phyloP scores from a whole-genome alignment of 2,329 filamentous ascomycete genomes.

The Monilinia fructicola region DNA sequence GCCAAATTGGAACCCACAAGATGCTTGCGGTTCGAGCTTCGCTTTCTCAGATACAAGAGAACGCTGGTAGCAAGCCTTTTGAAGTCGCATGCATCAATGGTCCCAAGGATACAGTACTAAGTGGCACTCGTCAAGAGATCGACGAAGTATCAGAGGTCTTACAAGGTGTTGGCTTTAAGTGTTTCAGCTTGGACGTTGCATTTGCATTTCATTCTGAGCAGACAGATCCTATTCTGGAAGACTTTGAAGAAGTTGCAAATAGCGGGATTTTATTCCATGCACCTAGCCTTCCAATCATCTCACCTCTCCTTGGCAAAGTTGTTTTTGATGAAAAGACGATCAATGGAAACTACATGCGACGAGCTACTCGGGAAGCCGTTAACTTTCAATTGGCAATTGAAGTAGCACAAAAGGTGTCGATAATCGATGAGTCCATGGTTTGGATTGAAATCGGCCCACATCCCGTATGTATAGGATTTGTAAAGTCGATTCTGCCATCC shows the following conservation, averaged over 20 bases:
- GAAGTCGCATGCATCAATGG: constrained; percentile 14
- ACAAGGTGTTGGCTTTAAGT: neutral
- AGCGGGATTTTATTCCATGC: neutral
- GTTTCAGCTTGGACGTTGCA: neutral
- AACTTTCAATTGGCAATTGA: constrained; percentile 69
- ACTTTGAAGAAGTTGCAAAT: neutral
- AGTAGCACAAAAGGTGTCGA: constrained; percentile 44
- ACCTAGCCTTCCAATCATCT: constrained; percentile 7
- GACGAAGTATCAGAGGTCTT: neutral
- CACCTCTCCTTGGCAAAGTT: neutral
- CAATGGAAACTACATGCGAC: neutral
- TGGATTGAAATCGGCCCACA: constrained; percentile 69
- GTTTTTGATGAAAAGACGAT: neutral
- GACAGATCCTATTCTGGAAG: constrained; percentile 13
- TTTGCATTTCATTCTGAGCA: constrained; percentile 21
- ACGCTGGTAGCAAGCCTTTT: neutral
- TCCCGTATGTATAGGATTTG: constrained; percentile 47
- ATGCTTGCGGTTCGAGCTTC: constrained; percentile 15
- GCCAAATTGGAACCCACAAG: neutral
- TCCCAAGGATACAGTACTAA: constrained; percentile 3
- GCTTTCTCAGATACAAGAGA: neutral
- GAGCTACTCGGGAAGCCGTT: constrained; percentile 5
- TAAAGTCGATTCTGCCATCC: constrained; percentile 2
- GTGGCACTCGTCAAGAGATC: constrained; percentile 5
- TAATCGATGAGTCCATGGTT: neutral